phyloP scores from a whole-genome alignment of 306 rosid species.

The Vicia villosa region DNA sequence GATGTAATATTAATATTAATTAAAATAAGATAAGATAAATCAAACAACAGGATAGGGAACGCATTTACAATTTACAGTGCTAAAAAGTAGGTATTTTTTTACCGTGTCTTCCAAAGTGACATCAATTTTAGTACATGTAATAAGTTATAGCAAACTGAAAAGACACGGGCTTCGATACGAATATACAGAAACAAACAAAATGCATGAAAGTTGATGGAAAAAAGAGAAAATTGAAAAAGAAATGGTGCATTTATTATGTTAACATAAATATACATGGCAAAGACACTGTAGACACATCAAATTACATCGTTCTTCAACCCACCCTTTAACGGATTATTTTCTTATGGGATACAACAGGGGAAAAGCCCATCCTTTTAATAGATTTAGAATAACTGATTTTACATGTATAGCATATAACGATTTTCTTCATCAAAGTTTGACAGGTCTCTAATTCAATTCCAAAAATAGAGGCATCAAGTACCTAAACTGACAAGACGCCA shows the following conservation, averaged over 20 bases:
- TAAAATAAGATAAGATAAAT: not conserved
- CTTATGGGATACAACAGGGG: not conserved
- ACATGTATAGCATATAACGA: not conserved
- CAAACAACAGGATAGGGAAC: not conserved
- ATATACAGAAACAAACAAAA: slow-evolving; percentile 2
- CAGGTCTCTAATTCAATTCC: slow-evolving; percentile 19
- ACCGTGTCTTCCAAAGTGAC: slow-evolving; percentile 12
- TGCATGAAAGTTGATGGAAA: slow-evolving; percentile 8
- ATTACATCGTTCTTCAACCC: slow-evolving; percentile 6
- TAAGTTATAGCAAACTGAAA: slow-evolving; percentile 16
- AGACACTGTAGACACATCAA: slow-evolving; percentile 14
- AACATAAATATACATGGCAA: not conserved
- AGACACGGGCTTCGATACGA: slow-evolving; percentile 1
- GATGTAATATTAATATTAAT: slow-evolving; percentile 13
- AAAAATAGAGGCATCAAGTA: slow-evolving; percentile 37
- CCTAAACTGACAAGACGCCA: slow-evolving; percentile 97
- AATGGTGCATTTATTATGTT: not conserved
- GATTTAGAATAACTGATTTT: slow-evolving; percentile 11
- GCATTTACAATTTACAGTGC: slow-evolving; percentile 22
- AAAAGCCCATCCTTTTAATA: not conserved
- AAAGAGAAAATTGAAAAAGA: not conserved
- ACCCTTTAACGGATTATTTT: not conserved
- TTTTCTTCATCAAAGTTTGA: slow-evolving; percentile 15
- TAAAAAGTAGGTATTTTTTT: slow-evolving; percentile 12
- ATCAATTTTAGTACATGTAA: slow-evolving; percentile 20